Percentiles rank a stretch among this genome's conserved stretches.
Conservation (phyloP, 1,139 yeast genomes). For the Protomyces lactucae-debilis region DNA sequence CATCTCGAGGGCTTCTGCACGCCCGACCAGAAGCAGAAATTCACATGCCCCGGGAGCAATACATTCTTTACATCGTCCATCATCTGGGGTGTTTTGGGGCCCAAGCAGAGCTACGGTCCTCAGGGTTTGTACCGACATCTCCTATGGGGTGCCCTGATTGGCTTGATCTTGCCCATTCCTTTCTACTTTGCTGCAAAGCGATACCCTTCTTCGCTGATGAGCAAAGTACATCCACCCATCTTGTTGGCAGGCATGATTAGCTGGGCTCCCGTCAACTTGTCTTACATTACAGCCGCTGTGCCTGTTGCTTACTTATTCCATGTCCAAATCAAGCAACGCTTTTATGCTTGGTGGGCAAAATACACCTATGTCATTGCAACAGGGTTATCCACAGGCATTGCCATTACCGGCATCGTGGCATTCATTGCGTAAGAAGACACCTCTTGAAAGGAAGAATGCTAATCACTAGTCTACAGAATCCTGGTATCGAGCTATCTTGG, state of each 20-base stretch:
- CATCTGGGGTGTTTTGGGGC: constrained; percentile 57
- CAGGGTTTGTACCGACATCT: constrained; percentile 15
- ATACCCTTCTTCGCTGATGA: constrained; percentile 29
- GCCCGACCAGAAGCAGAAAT: constrained; percentile 42
- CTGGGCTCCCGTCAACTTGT: constrained; percentile 54
- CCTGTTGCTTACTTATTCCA: constrained; percentile 51
- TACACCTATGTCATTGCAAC: constrained; percentile 42
- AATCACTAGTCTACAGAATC: neutral
- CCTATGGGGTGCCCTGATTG: constrained; percentile 50
- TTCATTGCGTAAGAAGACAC: constrained; percentile 40
- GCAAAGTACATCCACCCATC: constrained; percentile 48
- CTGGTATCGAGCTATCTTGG: neutral
- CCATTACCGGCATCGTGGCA: constrained; percentile 41
- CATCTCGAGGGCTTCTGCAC: constrained; percentile 40
- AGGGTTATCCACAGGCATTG: constrained; percentile 55
- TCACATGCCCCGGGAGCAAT: constrained; percentile 36
- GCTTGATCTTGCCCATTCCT: constrained; percentile 47
- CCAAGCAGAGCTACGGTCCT: constrained; percentile 45
- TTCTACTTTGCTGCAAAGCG: constrained; percentile 39
- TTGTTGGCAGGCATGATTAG: constrained; percentile 50
- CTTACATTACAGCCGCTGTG: constrained; percentile 48
- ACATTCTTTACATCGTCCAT: constrained; percentile 50
- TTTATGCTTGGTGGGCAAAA: constrained; percentile 57
- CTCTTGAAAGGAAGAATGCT: neutral
- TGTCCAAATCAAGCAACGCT: constrained; percentile 48